These are phyloP conservation scores for Curvularia hawaiiensis DNA, from an alignment of 2,329 filamentous ascomycete species.

Conservation along the genomic window DNA sequence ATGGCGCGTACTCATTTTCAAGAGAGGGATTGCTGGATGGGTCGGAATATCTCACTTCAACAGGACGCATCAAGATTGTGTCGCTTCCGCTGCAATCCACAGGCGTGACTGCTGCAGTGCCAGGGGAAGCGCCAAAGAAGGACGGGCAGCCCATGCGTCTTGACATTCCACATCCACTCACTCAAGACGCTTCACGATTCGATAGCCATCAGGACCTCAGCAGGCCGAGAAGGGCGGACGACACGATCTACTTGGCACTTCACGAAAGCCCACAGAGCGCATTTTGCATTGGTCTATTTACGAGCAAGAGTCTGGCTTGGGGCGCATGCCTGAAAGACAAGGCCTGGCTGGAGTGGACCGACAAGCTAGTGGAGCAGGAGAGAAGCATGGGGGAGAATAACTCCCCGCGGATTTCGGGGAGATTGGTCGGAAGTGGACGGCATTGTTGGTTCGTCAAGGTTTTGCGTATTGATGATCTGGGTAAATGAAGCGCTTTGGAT, in stretches of 20 bases:
- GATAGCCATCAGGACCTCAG: conserved; percentile 12
- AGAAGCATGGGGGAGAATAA: conserved; percentile 15
- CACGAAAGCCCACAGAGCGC: conserved; percentile 20
- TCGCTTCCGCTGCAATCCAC: conserved; percentile 17
- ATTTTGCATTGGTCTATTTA: conserved; percentile 26
- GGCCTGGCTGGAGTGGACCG: conserved; percentile 18
- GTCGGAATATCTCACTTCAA: conserved; percentile 27
- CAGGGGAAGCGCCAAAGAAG: conserved; percentile 10
- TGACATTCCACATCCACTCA: conserved; percentile 33
- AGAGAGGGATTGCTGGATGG: conserved; percentile 29
- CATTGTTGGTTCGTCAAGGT: conserved; percentile 22
- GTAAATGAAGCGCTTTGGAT: neutral
- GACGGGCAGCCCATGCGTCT: conserved; percentile 19
- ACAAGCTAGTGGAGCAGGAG: conserved; percentile 22
- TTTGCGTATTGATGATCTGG: conserved; percentile 8
- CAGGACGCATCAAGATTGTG: conserved; percentile 31
- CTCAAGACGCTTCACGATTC: conserved; percentile 4
- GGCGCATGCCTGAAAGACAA: conserved; percentile 33
- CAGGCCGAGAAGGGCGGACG: neutral
- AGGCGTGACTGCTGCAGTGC: conserved; percentile 19
- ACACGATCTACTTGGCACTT: conserved; percentile 25
- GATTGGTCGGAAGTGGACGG: conserved; percentile 22
- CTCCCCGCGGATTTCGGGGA: conserved; percentile 21
- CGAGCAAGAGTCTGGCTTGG: conserved; percentile 28
- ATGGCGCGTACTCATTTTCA: conserved; percentile 33